These are phyloP conservation scores for Stephania yunnanensis DNA, from an alignment of 164 flowering plant species.

Conservation along the genomic window DNA sequence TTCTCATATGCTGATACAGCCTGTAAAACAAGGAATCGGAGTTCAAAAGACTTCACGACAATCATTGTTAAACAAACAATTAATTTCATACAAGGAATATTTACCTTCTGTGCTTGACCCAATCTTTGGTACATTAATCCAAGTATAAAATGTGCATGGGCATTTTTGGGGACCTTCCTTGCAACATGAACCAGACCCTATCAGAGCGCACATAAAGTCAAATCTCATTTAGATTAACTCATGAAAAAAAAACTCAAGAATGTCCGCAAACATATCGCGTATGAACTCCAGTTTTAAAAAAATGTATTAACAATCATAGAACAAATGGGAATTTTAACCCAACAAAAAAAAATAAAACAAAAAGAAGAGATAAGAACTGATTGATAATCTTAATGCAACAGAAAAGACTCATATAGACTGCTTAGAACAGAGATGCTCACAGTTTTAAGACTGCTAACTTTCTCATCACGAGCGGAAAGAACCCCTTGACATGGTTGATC, in stretches of 20 bases:
- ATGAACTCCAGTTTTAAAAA: neutral
- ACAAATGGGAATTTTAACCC: no score
- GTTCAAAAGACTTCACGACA: neutral
- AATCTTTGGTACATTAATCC: constrained; percentile 91
- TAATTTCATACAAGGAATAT: constrained; percentile 5
- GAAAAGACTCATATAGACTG: neutral
- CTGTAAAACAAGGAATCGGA: constrained; percentile 23
- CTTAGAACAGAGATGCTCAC: constrained; percentile 34
- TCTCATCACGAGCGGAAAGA: constrained; percentile 72
- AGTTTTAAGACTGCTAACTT: constrained; percentile 82
- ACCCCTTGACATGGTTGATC: constrained; percentile 69
- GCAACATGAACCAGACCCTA: constrained; percentile 90
- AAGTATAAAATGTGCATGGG: constrained; percentile 87
- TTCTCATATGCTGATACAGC: constrained; percentile 80
- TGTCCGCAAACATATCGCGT: neutral
- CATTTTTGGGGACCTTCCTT: constrained; percentile 92
- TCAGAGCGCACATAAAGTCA: constrained; percentile 13
- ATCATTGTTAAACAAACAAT: neutral
- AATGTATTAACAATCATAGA: neutral
- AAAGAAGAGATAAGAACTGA: no score
- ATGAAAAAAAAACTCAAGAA: neutral
- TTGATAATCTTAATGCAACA: neutral
- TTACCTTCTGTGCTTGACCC: constrained; percentile 86
- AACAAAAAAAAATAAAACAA: no score
- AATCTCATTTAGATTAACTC: neutral